phyloP scores from a whole-genome alignment of 1,139 yeast genomes.

The Pichia sp. region DNA sequence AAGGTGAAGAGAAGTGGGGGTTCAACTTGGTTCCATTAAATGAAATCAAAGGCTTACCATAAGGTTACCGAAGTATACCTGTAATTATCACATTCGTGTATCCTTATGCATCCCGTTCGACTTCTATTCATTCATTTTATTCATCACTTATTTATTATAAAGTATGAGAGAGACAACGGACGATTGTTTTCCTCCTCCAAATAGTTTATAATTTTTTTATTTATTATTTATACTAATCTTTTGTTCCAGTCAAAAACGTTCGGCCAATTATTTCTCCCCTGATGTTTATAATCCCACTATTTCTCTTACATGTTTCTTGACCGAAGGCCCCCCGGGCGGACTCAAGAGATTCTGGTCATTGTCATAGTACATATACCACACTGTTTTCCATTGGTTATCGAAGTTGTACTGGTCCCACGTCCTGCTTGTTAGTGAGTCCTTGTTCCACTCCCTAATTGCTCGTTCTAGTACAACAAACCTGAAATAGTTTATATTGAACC shows the following conservation, averaged over 20 bases:
- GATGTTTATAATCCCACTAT: neutral
- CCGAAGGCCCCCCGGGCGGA: constrained; percentile 8
- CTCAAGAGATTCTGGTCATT: neutral
- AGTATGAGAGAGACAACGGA: neutral
- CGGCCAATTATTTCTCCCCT: neutral
- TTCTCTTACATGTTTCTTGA: constrained; percentile 1
- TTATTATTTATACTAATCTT: neutral
- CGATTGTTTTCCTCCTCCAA: neutral
- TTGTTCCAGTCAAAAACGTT: neutral
- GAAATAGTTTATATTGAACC: constrained; percentile 6
- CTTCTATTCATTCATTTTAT: constrained; percentile 5
- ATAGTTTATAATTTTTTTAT: neutral
- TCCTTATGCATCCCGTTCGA: neutral
- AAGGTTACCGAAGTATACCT: neutral
- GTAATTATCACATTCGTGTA: neutral
- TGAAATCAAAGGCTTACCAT: constrained; percentile 27
- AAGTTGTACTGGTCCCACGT: constrained; percentile 10
- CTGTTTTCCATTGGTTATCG: constrained; percentile 6
- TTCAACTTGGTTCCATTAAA: constrained; percentile 31
- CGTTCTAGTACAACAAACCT: constrained; percentile 7
- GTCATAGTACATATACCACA: constrained; percentile 11
- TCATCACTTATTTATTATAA: constrained; percentile 1
- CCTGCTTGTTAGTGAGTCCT: neutral
- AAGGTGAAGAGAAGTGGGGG: constrained; percentile 35
- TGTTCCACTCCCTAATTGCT: constrained; percentile 12